phyloP scores from a whole-genome alignment of 202 grass and related monocot species.

The Cymbopogon flexuosus region DNA sequence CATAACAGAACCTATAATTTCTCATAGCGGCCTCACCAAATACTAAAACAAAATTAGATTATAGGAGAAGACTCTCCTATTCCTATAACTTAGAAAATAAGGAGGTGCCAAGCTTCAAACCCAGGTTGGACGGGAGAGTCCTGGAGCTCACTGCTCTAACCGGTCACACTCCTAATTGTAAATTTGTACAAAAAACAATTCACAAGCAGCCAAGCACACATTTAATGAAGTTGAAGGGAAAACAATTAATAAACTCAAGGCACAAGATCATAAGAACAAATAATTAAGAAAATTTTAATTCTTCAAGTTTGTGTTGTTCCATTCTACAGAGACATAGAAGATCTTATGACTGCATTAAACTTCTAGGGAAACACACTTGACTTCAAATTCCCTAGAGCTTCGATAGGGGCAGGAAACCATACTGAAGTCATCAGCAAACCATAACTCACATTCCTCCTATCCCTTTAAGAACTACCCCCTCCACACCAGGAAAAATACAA shows the following conservation, averaged over 20 bases:
- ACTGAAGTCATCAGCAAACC: neutral
- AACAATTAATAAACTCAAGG: neutral
- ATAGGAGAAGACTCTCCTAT: too few relatives aligned
- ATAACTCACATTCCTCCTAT: neutral
- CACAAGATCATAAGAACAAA: neutral
- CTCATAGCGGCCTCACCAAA: too few relatives aligned
- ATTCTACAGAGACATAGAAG: neutral
- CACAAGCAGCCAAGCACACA: neutral
- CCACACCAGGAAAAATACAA: neutral
- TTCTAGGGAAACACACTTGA: neutral
- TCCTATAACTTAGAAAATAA: too few relatives aligned
- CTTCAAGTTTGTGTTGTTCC: neutral
- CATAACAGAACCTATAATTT: too few relatives aligned
- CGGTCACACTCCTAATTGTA: too few relatives aligned
- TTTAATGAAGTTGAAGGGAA: neutral
- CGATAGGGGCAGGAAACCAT: neutral
- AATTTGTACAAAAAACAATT: too few relatives aligned
- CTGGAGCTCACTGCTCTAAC: too few relatives aligned
- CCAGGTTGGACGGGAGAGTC: too few relatives aligned
- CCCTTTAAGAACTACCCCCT: neutral
- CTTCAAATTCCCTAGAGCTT: neutral
- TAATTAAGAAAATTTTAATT: neutral
- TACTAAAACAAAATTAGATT: too few relatives aligned
- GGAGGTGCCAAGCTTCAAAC: too few relatives aligned
- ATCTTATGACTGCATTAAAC: neutral